A percentile compares a stretch with the other conserved stretches of the same genome.
These are phyloP conservation scores for Hippophae rhamnoides DNA, from an alignment of 306 rosid genomes.

Conservation along the genomic window DNA sequence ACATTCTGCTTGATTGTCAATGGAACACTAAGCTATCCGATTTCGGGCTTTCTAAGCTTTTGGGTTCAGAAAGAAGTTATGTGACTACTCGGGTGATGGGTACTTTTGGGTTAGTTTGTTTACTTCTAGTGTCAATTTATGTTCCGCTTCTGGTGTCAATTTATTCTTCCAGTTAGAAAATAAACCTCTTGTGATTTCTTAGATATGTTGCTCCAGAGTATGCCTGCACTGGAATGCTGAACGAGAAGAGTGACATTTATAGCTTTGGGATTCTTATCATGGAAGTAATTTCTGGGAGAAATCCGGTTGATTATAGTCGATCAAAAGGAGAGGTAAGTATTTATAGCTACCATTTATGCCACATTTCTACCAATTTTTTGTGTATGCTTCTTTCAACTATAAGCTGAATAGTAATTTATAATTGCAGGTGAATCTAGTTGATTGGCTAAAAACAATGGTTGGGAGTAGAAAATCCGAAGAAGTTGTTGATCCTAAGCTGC, in stretches of 20 bases:
- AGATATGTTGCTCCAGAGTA: constrained; percentile 99
- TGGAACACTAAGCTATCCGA: constrained; percentile 95
- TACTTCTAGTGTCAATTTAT: constrained; percentile 3
- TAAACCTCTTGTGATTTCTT: constrained; percentile 19
- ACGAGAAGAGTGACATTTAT: constrained; percentile 89
- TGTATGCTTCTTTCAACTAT: constrained; percentile 12
- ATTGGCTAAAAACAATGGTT: constrained; percentile 87
- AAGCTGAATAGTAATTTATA: constrained; percentile 8
- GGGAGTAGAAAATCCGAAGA: constrained; percentile 77
- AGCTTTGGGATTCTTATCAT: constrained; percentile 93
- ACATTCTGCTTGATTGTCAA: constrained; percentile 81
- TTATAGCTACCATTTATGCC: constrained; percentile 8
- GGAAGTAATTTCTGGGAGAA: constrained; percentile 86
- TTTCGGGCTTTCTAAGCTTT: constrained; percentile 96
- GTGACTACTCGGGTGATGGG: constrained; percentile 99
- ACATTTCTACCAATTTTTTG: neutral
- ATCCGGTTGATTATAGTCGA: constrained; percentile 82
- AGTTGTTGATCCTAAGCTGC: constrained; percentile 81
- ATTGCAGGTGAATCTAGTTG: constrained; percentile 75
- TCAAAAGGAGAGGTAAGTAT: constrained; percentile 82
- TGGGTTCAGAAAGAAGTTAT: constrained; percentile 72
- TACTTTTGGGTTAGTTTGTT: constrained; percentile 83
- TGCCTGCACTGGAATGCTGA: constrained; percentile 97
- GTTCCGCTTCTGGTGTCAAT: neutral
- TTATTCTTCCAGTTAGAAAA: neutral